Evolutionary conservation across 768 basidiomycete species (phyloP), one percentile per base, ranked within the genome.

Genomic region (Thelephora ganbajun): DNA sequence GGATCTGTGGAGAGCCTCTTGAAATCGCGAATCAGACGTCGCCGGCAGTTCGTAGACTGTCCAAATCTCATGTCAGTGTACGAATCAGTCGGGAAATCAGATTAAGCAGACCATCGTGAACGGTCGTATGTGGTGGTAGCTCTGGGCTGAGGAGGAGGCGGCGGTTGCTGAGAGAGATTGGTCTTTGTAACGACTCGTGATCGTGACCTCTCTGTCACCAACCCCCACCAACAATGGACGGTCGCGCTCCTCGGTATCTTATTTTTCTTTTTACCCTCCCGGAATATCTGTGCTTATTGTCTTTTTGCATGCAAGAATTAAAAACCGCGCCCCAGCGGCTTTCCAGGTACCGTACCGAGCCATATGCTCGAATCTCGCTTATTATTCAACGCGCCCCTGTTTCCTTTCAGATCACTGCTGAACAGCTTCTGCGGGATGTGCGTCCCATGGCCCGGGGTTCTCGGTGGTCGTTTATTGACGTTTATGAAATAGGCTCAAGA

Each of bases 11-110:
- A 89, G 39, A 99, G 76, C 20, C 90, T 76, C 68, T 96, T 98
- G 69, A 99, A 98, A 67, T 99, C 96, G 49, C 96, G 84, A 53
- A 99, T 94, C 53, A 99, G 85, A 48, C 94, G 88, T 59, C 94
- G 77, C 58, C 83, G 83, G 65, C 91, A 94, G 54, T 88, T 85
- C 39, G 93, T 97, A 11, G 91, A 93, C 93, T 94, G 43, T 2
- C 18, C 5, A n/a, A 12, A 41, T 9, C 18, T 6, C 18, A 14
- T 9, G 39, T 41, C 14, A 41, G 16, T 14, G 9, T 22, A 7
- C 9, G 14, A 41, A 9, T 6, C 51, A 23, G 9, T n/a, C 26
- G 9, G 39, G 22, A 41, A 30, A 30, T 30, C 39, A 14, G 39
- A 7, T 6, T 41, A 14, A 9, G 39, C 39, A 9, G 39, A 41